Conservation (phyloP, 768 basidiomycete genomes). For the Leccinellum rugosiceps region DNA sequence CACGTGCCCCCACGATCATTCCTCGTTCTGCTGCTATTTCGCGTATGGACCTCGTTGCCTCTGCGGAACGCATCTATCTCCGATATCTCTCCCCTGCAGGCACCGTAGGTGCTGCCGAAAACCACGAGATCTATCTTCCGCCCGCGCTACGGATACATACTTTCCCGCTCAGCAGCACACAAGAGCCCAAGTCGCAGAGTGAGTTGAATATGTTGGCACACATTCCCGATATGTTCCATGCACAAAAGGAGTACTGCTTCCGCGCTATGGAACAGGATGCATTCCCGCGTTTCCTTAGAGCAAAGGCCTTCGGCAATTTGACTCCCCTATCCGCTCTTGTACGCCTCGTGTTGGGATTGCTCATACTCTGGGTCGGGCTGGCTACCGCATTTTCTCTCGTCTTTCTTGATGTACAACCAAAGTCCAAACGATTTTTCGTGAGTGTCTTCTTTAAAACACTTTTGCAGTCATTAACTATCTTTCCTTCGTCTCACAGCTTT, state of each 20-base stretch:
- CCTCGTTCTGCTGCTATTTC: constrained; percentile 88
- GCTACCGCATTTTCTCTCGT: constrained; percentile 87
- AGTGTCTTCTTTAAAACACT: constrained; percentile 35
- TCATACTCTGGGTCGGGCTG: constrained; percentile 94
- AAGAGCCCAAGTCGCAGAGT: constrained; percentile 63
- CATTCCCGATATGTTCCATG: constrained; percentile 94
- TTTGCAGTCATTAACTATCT: not conserved
- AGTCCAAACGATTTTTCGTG: constrained; percentile 92
- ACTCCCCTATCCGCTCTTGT: constrained; percentile 89
- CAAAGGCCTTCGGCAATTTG: constrained; percentile 97
- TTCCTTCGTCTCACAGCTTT: constrained; percentile 67
- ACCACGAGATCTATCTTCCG: constrained; percentile 97
- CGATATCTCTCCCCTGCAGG: constrained; percentile 87
- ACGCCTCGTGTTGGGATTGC: constrained; percentile 77
- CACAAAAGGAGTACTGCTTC: constrained; percentile 97
- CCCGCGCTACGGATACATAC: constrained; percentile 86
- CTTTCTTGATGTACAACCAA: constrained; percentile 91
- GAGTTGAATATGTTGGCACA: constrained; percentile 81
- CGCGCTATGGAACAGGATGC: constrained; percentile 95
- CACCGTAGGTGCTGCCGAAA: constrained; percentile 75
- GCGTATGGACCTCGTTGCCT: constrained; percentile 84
- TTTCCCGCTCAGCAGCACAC: constrained; percentile 78
- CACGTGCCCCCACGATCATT: constrained; percentile 91
- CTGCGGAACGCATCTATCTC: constrained; percentile 94
- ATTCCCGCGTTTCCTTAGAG: constrained; percentile 89